Evolutionary conservation across 2,329 filamentous ascomycete species (phyloP).

Genomic region (Talaromyces sp.): DNA sequence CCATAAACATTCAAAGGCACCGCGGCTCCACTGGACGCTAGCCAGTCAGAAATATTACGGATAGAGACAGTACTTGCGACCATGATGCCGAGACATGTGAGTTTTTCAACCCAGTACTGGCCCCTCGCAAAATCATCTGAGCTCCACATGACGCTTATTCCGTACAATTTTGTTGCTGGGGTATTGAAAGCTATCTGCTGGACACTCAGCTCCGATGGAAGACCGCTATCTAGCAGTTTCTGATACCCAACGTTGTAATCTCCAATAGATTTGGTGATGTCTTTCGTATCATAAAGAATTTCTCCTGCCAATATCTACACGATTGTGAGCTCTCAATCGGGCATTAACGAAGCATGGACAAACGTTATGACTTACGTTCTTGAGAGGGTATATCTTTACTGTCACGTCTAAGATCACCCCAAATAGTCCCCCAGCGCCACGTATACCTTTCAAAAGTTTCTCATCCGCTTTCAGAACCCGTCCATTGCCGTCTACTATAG

Average conservation of each 20-base stretch:
- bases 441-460: slow-evolving; percentile 32
- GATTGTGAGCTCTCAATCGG: neutral
- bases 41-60: slow-evolving; percentile 16
- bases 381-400: slow-evolving; percentile 33
- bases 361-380: slow-evolving; percentile 17
- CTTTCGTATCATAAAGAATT: slow-evolving; percentile 25
- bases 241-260: slow-evolving; percentile 19
- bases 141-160: slow-evolving; percentile 25
- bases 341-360: no score
- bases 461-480: slow-evolving; percentile 32
- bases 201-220: slow-evolving; percentile 15
- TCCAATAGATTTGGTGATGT: slow-evolving; percentile 18
- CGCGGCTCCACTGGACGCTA: slow-evolving; percentile 14
- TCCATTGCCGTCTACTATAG: slow-evolving; percentile 32
- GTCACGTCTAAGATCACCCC: slow-evolving; percentile 37
- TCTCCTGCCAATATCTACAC: slow-evolving; percentile 18
- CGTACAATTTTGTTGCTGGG: slow-evolving; percentile 20
- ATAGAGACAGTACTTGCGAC: slow-evolving; percentile 21
- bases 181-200: slow-evolving; percentile 25
- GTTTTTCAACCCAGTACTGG: slow-evolving; percentile 19
- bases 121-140: slow-evolving; percentile 25
- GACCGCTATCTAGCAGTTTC: slow-evolving; percentile 14
- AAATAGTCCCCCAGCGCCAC: slow-evolving; percentile 37
- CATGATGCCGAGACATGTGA: slow-evolving; percentile 11
- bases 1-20: slow-evolving; percentile 4